Evolutionary conservation across 768 basidiomycete species (phyloP), one percentile per base, ranked within the genome.

Genomic region (Trametes villosa): DNA sequence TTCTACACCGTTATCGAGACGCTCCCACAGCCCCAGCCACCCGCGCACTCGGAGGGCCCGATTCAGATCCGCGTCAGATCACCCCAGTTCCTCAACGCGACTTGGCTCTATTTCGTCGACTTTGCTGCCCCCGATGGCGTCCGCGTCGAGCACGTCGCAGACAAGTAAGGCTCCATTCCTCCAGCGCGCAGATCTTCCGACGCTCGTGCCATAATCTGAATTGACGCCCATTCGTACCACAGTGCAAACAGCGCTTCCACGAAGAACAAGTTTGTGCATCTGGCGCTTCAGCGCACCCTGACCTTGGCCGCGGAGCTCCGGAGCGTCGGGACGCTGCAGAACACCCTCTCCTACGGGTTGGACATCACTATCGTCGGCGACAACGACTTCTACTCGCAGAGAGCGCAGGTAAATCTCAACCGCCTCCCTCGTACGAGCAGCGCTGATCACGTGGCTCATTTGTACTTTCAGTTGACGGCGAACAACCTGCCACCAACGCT

Each of bases 381-480:
- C 73, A 98, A 99, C 68, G 97, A 98, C 72, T 99, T 98, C 68
- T 98, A 99, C 76, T 97, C 96, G 4, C 97, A 98, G 69, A 80
- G 89, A 57, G 86, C 87, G 53, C 87, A 92, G 81, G 96, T 92
- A 57, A 71, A 80, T 57, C 69, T 20, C 27, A 48, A 22, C 13
- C 22, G 27, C 38, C 52, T 31, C 11, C 27, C 34, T 33, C 17
- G 40, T 49, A 41, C 51, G 34, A 45, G 45, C n/a, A n/a, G n/a
- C n/a, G n/a, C 44, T 45, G 56, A 54, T 60, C 60, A 57, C 48
- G 34, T 46, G 27, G n/a, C n/a, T n/a, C n/a, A n/a, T n/a, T n/a
- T 36, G 18, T 27, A 15, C 4, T 18, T 53, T 24, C 67, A 95
- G 94, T 84, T 95, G 20, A 81, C 83, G 33, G 77, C 81, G 2